These are phyloP conservation scores for Aspergillus taichungensis DNA, from an alignment of 495 filamentous ascomycete species.

Conservation along the genomic window DNA sequence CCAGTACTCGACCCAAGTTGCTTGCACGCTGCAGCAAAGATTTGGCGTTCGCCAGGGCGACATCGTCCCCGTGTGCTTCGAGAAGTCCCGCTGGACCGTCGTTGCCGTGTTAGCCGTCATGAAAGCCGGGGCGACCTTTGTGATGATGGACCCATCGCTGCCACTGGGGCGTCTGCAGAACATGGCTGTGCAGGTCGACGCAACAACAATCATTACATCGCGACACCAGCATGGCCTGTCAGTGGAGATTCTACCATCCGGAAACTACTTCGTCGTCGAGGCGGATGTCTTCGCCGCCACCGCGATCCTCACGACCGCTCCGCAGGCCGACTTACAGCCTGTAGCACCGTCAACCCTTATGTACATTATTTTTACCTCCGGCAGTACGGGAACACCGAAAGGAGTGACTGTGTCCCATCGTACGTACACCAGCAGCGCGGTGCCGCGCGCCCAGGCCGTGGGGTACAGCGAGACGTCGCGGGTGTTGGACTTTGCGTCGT, in stretches of 20 bases:
- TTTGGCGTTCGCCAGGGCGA: constrained; percentile 24
- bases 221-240: constrained; percentile 18
- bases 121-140: constrained; percentile 33
- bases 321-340: constrained; percentile 4
- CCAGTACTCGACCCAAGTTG: constrained; percentile 23
- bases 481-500: constrained; percentile 38
- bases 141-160: constrained; percentile 29
- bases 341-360: constrained; percentile 25
- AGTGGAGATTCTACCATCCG: constrained; percentile 17
- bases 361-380: constrained; percentile 45
- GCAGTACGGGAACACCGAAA: constrained; percentile 47
- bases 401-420: constrained; percentile 44
- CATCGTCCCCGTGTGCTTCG: constrained; percentile 35
- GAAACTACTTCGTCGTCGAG: constrained; percentile 20
- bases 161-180: constrained; percentile 32
- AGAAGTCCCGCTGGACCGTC: constrained; percentile 41
- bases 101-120: constrained; percentile 36
- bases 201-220: constrained; percentile 26
- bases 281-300: constrained; percentile 9
- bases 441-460: constrained; percentile 27
- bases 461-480: constrained; percentile 27
- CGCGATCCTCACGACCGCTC: background rate
- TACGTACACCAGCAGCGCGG: constrained; percentile 33
- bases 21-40: constrained; percentile 12
- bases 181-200: constrained; percentile 25